A percentile compares a stretch with the other conserved stretches of the same genome.
phyloP scores from a whole-genome alignment of 257 asterid species.

The Capsicum rhomboideum region DNA sequence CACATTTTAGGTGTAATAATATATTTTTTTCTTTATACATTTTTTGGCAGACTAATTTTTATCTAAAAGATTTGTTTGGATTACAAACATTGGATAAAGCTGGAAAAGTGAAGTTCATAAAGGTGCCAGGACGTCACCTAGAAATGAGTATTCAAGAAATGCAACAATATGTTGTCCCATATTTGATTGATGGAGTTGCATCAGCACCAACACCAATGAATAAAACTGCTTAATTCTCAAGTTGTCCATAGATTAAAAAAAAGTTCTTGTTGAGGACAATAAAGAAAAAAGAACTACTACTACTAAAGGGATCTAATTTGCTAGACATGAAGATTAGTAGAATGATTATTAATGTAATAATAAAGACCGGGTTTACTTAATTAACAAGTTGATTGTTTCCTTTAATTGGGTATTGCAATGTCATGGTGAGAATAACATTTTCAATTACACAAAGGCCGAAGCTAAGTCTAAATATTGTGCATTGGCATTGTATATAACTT shows the following conservation, averaged over 20 bases:
- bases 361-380: background rate
- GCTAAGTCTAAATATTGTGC: too few relatives aligned
- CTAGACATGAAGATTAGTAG: background rate
- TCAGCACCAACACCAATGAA: background rate
- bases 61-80: too few relatives aligned
- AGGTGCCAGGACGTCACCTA: constrained; percentile 10
- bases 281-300: background rate
- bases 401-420: background rate
- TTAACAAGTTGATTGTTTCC: background rate
- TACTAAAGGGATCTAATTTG: background rate
- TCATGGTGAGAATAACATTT: background rate
- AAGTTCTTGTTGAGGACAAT: background rate
- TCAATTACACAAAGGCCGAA: too few relatives aligned
- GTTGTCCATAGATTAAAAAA: background rate
- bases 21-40: too few relatives aligned
- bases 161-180: constrained; percentile 12
- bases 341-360: background rate
- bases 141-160: constrained; percentile 7
- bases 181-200: constrained; percentile 9
- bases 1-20: background rate
- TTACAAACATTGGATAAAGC: too few relatives aligned
- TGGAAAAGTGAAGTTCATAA: background rate
- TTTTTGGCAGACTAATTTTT: background rate
- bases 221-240: background rate
- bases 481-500: too few relatives aligned